phyloP scores from a whole-genome alignment of 2,329 filamentous ascomycete genomes.

The Fusarium sp. region DNA sequence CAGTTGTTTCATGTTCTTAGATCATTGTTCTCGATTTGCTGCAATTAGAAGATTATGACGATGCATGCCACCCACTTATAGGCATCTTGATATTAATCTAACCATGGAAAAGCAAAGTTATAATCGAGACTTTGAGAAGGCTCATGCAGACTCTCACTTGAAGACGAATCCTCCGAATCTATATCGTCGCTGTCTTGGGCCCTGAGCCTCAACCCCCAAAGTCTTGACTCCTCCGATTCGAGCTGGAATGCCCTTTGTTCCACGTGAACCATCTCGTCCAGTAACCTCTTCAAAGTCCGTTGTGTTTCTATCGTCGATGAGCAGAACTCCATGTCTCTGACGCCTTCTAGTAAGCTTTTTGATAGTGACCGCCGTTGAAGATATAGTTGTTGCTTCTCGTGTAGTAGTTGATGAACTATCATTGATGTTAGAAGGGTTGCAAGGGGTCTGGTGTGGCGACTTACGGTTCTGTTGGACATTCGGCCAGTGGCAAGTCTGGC shows the following conservation, averaged over 20 bases:
- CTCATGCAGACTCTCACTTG: not conserved
- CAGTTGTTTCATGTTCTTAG: not conserved
- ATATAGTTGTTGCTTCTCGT: not conserved
- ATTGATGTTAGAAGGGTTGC: not conserved
- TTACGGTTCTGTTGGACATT: not conserved
- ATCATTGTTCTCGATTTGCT: not conserved
- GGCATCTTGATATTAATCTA: not conserved
- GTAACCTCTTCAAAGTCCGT: not conserved
- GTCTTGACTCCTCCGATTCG: not conserved
- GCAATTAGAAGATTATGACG: no score
- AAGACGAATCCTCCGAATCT: not conserved
- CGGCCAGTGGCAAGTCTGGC: not conserved
- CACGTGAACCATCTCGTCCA: not conserved
- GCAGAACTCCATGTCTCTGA: not conserved
- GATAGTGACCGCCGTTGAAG: not conserved
- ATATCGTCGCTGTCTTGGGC: not conserved
- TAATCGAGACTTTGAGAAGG: not conserved
- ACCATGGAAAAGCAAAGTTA: not conserved
- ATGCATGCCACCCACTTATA: not conserved
- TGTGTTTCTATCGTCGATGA: not conserved
- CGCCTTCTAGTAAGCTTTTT: not conserved
- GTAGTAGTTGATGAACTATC: not conserved
- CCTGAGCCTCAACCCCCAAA: not conserved
- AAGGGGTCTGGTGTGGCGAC: accelerated
- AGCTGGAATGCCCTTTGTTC: not conserved